Evolutionary conservation across 306 rosid species (phyloP).

Genomic region (Gynostemma pentaphyllum): DNA sequence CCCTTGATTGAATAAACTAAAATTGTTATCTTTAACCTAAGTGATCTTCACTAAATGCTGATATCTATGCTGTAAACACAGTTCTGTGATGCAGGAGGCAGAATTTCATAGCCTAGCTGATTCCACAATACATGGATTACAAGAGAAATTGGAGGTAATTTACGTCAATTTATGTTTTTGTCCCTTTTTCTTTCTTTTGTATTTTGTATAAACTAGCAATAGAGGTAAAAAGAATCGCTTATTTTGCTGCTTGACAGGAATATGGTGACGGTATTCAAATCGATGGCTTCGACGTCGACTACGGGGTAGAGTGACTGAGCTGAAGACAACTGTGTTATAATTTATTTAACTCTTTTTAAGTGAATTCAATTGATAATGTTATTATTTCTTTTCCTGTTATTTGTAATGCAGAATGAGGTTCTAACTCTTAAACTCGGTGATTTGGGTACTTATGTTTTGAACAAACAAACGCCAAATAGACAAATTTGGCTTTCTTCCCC

Average conservation of each 20-base stretch:
- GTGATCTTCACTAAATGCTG: slow-evolving; percentile 27
- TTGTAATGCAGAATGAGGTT: slow-evolving; percentile 61
- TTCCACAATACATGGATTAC: slow-evolving; percentile 60
- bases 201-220: too few relatives aligned
- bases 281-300: slow-evolving; percentile 83
- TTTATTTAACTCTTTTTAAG: neutral
- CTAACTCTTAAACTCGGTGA: slow-evolving; percentile 67
- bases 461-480: slow-evolving; percentile 84
- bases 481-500: slow-evolving; percentile 90
- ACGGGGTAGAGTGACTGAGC: slow-evolving; percentile 52
- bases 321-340: too few relatives aligned
- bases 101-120: slow-evolving; percentile 67
- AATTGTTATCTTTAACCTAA: neutral
- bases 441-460: slow-evolving; percentile 63
- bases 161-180: neutral
- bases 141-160: slow-evolving; percentile 74
- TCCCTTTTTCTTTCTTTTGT: neutral
- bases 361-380: neutral
- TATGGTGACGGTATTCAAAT: slow-evolving; percentile 67
- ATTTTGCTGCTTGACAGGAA: slow-evolving; percentile 31
- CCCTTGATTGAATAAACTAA: neutral
- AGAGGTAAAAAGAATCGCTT: neutral
- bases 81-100: slow-evolving; percentile 67
- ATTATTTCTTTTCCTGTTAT: slow-evolving; percentile 8
- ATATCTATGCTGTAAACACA: slow-evolving; percentile 38